Conservation (phyloP, 1,284 basidiomycete species). For the Abortiporus biennis region DNA sequence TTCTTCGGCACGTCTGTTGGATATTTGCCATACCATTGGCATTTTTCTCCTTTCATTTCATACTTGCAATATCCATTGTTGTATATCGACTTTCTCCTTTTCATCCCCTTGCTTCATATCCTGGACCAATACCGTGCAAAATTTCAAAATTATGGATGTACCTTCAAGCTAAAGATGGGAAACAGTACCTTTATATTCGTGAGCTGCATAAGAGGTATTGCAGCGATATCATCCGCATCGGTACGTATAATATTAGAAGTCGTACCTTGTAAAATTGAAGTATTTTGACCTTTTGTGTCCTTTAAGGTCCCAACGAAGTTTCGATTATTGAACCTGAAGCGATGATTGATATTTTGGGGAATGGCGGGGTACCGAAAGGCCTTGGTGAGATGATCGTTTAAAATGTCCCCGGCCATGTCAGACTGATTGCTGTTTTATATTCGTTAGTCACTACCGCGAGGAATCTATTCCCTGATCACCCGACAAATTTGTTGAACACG, state of each 20-base stretch:
- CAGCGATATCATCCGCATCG: conserved; percentile 12
- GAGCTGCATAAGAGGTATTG: conserved; percentile 8
- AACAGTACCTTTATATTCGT: conserved; percentile 3
- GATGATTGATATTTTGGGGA: conserved; percentile 16
- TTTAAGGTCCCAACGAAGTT: no score
- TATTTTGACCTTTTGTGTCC: background rate
- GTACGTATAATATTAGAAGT: no score
- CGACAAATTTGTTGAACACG: conserved; percentile 24
- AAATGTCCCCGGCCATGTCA: conserved; percentile 3
- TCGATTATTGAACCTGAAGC: no score
- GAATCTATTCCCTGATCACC: no score
- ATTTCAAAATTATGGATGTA: conserved; percentile 9
- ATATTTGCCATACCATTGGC: no score
- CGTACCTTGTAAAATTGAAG: background rate
- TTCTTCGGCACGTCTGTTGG: no score
- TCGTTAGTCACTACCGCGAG: background rate
- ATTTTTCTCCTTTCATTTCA: no score
- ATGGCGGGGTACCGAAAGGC: conserved; percentile 18
- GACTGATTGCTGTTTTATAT: background rate
- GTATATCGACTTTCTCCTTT: conserved; percentile 11
- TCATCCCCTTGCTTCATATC: conserved; percentile 11
- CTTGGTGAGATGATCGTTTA: conserved; percentile 17
- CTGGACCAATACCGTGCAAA: conserved; percentile 8
- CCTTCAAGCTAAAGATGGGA: conserved; percentile 3
- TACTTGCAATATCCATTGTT: no score